Conservation (phyloP, 2,329 filamentous ascomycete genomes). For the Calonectria fujianensis region DNA sequence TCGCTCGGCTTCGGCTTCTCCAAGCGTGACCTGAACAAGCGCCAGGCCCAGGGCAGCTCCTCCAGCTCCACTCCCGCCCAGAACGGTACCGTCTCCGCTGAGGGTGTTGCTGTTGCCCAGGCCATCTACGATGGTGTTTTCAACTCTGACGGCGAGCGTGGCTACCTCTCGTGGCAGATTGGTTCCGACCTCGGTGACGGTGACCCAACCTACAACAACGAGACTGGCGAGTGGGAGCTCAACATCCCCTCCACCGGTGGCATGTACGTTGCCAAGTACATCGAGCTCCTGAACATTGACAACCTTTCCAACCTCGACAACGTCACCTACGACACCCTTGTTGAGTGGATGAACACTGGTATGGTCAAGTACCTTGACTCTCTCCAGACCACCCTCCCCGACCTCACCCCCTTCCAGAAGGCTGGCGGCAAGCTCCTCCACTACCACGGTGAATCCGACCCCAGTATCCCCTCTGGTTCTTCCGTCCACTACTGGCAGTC, state of each 20-base stretch:
- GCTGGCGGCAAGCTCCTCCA: conserved; percentile 74
- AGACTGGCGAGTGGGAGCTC: conserved; percentile 58
- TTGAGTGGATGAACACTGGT: conserved; percentile 71
- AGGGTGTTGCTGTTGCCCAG: conserved; percentile 59
- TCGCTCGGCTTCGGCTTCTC: conserved; percentile 40
- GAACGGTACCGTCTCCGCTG: conserved; percentile 59
- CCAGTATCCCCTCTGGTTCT: conserved; percentile 70
- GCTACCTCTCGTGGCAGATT: conserved; percentile 61
- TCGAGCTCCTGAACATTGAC: conserved; percentile 63
- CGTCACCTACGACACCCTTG: conserved; percentile 74
- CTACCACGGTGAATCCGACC: conserved; percentile 75
- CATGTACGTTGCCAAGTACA: conserved; percentile 63
- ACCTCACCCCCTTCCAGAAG: conserved; percentile 69
- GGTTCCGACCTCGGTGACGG: conserved; percentile 59
- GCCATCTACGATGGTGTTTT: conserved; percentile 60
- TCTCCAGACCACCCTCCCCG: conserved; percentile 72
- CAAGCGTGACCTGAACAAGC: conserved; percentile 33
- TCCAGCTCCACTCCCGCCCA: conserved; percentile 56
- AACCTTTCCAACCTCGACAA: conserved; percentile 66
- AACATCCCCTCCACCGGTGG: conserved; percentile 58
- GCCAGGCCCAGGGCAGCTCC: conserved; percentile 45
- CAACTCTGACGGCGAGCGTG: conserved; percentile 59
- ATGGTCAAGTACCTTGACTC: conserved; percentile 69
- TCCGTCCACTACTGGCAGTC: conserved; percentile 74
- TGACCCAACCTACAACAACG: conserved; percentile 57